These are phyloP conservation scores for Moesziomyces sp. DNA, from an alignment of 1,284 basidiomycete species.

Conservation along the genomic window DNA sequence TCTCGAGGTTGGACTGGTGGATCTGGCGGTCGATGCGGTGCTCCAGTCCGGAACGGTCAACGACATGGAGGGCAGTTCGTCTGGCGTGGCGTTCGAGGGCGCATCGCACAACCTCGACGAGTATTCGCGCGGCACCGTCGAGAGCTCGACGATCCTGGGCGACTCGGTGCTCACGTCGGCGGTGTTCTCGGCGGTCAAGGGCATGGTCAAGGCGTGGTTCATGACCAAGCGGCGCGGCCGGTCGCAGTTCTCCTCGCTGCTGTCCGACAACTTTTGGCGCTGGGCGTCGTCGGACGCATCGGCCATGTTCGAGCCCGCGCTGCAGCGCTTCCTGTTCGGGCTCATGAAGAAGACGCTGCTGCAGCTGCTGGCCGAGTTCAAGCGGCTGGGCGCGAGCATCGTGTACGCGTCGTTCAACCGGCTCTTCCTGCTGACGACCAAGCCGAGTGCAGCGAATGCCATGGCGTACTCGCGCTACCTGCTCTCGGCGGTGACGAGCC, in stretches of 20 bases:
- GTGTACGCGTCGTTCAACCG: slow-evolving; percentile 95
- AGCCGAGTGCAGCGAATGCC: slow-evolving; percentile 90
- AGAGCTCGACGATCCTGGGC: slow-evolving; percentile 76
- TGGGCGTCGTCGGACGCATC: slow-evolving; percentile 89
- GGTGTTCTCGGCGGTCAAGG: slow-evolving; percentile 85
- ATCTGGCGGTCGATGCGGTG: slow-evolving; percentile 93
- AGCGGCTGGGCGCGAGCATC: slow-evolving; percentile 85
- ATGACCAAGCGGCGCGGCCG: slow-evolving; percentile 79
- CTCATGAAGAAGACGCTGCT: slow-evolving; percentile 98
- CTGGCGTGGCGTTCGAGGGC: slow-evolving; percentile 86
- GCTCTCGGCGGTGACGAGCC: slow-evolving; percentile 88
- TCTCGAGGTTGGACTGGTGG: slow-evolving; percentile 86
- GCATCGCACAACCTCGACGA: slow-evolving; percentile 83
- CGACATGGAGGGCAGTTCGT: slow-evolving; percentile 87
- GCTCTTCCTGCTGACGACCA: slow-evolving; percentile 90
- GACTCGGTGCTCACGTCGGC: slow-evolving; percentile 91
- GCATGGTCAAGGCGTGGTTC: slow-evolving; percentile 91
- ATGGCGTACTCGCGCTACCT: slow-evolving; percentile 94
- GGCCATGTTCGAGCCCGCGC: slow-evolving; percentile 89
- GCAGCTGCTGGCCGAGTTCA: slow-evolving; percentile 95
- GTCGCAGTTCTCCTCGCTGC: slow-evolving; percentile 71
- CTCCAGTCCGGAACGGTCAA: slow-evolving; percentile 94
- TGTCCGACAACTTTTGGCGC: slow-evolving; percentile 91
- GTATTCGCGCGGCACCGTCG: slow-evolving; percentile 79
- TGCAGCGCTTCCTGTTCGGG: slow-evolving; percentile 92